Evolutionary conservation across 371 early-diverging fungal species (phyloP).

Genomic region (Mortierella sp.): DNA sequence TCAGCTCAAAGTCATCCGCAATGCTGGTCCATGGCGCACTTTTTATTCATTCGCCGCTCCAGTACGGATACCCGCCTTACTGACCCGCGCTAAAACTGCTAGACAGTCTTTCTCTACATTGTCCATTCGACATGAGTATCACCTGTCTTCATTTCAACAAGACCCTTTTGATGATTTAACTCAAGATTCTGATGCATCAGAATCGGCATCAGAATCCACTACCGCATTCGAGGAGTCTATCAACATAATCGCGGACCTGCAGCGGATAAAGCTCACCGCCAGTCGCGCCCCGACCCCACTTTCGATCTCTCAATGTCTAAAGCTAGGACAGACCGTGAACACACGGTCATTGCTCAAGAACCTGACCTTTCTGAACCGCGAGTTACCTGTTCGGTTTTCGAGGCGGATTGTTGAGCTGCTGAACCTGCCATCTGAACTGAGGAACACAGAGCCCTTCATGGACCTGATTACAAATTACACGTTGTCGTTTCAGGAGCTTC

Average conservation of each 20-base stretch:
- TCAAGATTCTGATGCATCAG: not conserved
- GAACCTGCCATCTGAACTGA: conserved; percentile 32
- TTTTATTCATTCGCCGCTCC: not conserved
- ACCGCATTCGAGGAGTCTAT: not conserved
- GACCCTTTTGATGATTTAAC: conserved; percentile 1
- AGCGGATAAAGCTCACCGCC: conserved; percentile 40
- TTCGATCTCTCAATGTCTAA: conserved; percentile 44
- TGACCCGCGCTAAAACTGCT: no score
- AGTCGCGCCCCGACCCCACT: conserved; percentile 39
- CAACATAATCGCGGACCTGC: conserved; percentile 4
- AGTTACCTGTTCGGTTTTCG: conserved; percentile 48
- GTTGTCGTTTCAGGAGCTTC: conserved; percentile 30
- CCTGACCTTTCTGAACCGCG: conserved; percentile 42
- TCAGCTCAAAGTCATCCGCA: conserved; percentile 5
- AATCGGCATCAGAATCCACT: not conserved
- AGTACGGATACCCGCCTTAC: no score
- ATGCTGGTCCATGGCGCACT: conserved; percentile 8
- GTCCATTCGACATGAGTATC: not conserved
- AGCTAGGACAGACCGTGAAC: conserved; percentile 37
- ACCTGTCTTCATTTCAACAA: no score
- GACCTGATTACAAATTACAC: conserved; percentile 39
- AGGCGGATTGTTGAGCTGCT: conserved; percentile 42
- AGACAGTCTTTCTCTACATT: no score
- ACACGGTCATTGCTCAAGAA: conserved; percentile 48
- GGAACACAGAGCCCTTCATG: conserved; percentile 39